Evolutionary conservation across 2,329 filamentous ascomycete genomes (phyloP).

Genomic region (Volutella citrinella): DNA sequence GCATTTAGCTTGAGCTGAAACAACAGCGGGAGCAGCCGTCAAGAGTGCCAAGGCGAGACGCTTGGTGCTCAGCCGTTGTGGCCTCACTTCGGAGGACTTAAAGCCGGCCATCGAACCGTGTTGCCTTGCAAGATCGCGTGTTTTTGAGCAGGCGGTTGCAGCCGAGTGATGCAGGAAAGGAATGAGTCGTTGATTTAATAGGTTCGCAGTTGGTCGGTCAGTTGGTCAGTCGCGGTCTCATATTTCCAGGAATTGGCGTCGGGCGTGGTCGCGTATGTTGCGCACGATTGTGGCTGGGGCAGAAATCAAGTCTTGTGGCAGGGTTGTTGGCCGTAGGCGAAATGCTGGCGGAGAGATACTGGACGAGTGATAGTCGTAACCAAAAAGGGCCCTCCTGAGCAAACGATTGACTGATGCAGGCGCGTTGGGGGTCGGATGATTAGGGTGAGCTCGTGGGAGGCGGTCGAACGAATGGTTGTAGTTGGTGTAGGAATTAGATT

Average conservation of each 20-base stretch:
- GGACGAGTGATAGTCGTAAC: conserved; percentile 27
- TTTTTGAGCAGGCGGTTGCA: too few species aligned
- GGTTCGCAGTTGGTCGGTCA: too few species aligned
- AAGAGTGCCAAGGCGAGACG: conserved; percentile 24
- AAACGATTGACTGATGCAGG: conserved; percentile 16
- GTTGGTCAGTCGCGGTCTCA: too few species aligned
- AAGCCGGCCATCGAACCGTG: too few species aligned
- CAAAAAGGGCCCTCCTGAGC: conserved; percentile 27
- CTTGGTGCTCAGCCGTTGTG: conserved; percentile 15
- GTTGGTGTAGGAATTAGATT: conserved; percentile 25
- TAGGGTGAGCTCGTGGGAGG: conserved; percentile 13
- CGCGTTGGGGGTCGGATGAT: conserved; percentile 15
- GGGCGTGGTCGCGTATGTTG: too few species aligned
- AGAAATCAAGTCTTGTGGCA: conserved; percentile 4
- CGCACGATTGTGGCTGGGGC: too few species aligned
- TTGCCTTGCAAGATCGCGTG: too few species aligned
- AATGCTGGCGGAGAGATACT: conserved; percentile 25
- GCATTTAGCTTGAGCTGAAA: conserved; percentile 43
- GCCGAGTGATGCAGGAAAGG: too few species aligned
- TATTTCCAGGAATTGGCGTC: too few species aligned
- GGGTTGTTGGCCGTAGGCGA: conserved; percentile 13
- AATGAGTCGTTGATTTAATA: too few species aligned
- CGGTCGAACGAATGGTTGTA: conserved; percentile 20
- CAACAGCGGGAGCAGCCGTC: conserved; percentile 24
- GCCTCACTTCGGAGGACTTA: too few species aligned